Evolutionary conservation across 1,284 basidiomycete species (phyloP), one percentile per base, ranked within the genome.

Genomic region (Tilletia setariae): DNA sequence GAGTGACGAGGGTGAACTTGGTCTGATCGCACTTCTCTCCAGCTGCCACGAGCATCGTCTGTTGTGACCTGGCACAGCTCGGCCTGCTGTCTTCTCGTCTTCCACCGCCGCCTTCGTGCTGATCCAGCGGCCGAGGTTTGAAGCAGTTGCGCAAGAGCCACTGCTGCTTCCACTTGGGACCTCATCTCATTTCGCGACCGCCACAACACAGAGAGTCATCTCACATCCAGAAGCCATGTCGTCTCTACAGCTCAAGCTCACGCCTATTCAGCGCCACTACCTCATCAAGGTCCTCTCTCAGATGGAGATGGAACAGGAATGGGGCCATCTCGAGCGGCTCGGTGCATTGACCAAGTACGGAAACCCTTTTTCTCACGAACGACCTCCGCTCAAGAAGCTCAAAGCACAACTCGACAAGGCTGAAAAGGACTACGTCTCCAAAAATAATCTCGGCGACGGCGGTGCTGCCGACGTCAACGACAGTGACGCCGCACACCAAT

Each of bases 221-320:
- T 16, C 46, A n/a, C 4, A 4, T 49, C 21, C 19, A 19, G 46
- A 6, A n/a, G 19, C 7, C 4, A 49, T n/a, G 46, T n/a, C 21
- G 46, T 19, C 46, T 49, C 19, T 16, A 4, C 19, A 49, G 46
- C 46, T 63, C 61, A 64, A 68, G 9, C 71, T 81, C 11, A 75
- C 77, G n/a, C 72, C 80, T 7, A 67, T 74, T 19, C 79, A 80
- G 68, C 78, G 80, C 28, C 80, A 82, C 69, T 75, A 79, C 64
- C 71, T 82, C 32, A 69, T 82, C 72, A 80, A 79, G 68, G 73
- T 76, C 65, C 75, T 82, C 13, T 75, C 81, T 49, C 74, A 74
- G 73, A 70, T 82, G 49, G 78, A 80, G 67, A 79, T 80, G 77
- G 75, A 79, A 66, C 68, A 63, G 62, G 80, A 82, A 64, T 79